Percentiles rank a stretch among this genome's conserved stretches.
phyloP scores from a whole-genome alignment of 306 rosid species.

The Sindora glabra region DNA sequence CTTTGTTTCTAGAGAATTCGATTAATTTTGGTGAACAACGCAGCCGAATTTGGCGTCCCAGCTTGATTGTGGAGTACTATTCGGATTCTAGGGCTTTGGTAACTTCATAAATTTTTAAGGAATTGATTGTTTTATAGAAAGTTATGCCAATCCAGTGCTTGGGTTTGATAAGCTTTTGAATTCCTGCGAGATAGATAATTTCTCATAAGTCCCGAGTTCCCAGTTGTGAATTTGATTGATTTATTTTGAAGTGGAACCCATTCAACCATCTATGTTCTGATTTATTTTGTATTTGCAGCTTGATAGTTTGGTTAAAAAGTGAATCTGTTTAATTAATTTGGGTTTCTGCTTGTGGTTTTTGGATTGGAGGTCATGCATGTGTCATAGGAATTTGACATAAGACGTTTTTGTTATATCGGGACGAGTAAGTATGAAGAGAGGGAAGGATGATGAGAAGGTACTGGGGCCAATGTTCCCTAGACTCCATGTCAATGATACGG shows the following conservation, averaged over 20 bases:
- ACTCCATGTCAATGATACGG: slow-evolving; percentile 81
- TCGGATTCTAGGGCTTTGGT: too few relatives aligned
- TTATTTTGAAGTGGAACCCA: too few relatives aligned
- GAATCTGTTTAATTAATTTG: slow-evolving; percentile 17
- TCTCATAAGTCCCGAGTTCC: too few relatives aligned
- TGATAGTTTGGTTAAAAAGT: neutral
- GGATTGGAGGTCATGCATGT: slow-evolving; percentile 15
- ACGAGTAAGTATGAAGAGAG: slow-evolving; percentile 55
- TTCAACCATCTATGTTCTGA: slow-evolving; percentile 1
- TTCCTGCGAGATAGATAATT: too few relatives aligned
- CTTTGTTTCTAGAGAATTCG: neutral
- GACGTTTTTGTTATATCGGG: slow-evolving; percentile 14
- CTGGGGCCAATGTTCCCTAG: slow-evolving; percentile 95
- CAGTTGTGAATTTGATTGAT: too few relatives aligned
- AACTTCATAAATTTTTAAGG: too few relatives aligned
- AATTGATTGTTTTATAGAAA: too few relatives aligned
- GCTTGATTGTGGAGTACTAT: neutral
- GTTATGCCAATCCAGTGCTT: too few relatives aligned
- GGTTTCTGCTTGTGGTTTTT: slow-evolving; percentile 7
- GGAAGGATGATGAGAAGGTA: slow-evolving; percentile 67
- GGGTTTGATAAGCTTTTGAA: too few relatives aligned
- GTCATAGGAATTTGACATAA: neutral
- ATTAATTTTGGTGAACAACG: neutral
- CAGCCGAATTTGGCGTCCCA: neutral
- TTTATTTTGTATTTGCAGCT: neutral